Percentiles rank a stretch among this genome's conserved stretches.
Conservation (phyloP, 805 yeast genomes). For the Pichia thaimueangensis region DNA sequence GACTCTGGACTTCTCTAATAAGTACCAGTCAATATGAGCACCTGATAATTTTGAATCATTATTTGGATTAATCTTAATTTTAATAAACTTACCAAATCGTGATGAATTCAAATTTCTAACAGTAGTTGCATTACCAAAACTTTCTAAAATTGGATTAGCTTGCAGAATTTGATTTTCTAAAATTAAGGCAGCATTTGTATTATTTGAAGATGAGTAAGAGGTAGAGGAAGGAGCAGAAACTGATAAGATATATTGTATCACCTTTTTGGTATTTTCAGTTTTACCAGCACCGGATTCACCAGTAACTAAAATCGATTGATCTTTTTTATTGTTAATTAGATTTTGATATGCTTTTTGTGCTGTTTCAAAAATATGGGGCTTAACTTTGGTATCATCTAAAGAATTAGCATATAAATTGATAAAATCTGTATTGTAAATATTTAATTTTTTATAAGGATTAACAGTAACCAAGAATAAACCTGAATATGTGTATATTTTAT, state of each 20-base stretch:
- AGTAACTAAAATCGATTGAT: conserved; percentile 92
- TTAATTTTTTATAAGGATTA: conserved; percentile 77
- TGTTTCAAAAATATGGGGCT: conserved; percentile 89
- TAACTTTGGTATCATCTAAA: conserved; percentile 19
- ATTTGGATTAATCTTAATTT: conserved; percentile 50
- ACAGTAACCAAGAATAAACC: conserved; percentile 94
- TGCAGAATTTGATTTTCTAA: conserved; percentile 83
- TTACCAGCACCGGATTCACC: conserved; percentile 99
- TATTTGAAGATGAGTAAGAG: conserved; percentile 21
- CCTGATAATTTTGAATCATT: conserved; percentile 69
- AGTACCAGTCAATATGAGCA: conserved; percentile 91
- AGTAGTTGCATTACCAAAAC: conserved; percentile 97
- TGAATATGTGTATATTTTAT: conserved; percentile 84
- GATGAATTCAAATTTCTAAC: conserved; percentile 91
- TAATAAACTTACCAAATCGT: conserved; percentile 92
- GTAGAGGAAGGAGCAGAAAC: too few species aligned
- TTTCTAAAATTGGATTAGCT: conserved; percentile 92
- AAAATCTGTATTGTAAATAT: conserved; percentile 59
- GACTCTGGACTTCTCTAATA: conserved; percentile 90
- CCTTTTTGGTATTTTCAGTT: conserved; percentile 94
- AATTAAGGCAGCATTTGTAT: conserved; percentile 28
- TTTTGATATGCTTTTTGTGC: conserved; percentile 82
- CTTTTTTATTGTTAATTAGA: conserved; percentile 57
- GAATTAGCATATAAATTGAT: conserved; percentile 40
- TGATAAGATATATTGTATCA: conserved; percentile 84